A percentile compares a stretch with the other conserved stretches of the same genome.
phyloP scores from a whole-genome alignment of 176 grass and related monocot genomes.

The Musa itinerans region DNA sequence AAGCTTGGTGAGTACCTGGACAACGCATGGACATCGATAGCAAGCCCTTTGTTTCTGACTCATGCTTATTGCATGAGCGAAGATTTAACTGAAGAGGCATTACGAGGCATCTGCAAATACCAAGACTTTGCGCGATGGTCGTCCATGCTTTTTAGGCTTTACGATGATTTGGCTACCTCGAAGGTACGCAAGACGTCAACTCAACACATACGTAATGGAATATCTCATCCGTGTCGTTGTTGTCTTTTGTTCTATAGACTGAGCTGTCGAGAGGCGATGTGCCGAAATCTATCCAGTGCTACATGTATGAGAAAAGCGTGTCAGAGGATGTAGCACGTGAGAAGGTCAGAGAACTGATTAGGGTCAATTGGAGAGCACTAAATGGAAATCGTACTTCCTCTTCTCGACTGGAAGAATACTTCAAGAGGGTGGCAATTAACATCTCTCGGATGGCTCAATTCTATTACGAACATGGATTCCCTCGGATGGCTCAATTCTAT shows the following conservation, averaged over 20 bases:
- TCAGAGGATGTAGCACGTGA: conserved; percentile 6
- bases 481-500: neutral
- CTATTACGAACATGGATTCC: conserved; percentile 8
- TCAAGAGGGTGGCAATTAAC: conserved; percentile 1
- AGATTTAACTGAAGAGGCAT: conserved; percentile 6
- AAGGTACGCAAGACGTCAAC: neutral
- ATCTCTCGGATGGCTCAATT: conserved; percentile 1
- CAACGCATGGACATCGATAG: conserved; percentile 16
- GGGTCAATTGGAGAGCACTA: conserved; percentile 1
- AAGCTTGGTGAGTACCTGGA: conserved; percentile 27
- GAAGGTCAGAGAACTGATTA: conserved; percentile 19
- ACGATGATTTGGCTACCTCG: conserved; percentile 12
- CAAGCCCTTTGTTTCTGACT: neutral
- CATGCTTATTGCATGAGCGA: conserved; percentile 5
- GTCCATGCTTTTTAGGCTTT: conserved; percentile 8
- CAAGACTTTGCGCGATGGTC: conserved; percentile 3
- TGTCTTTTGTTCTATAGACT: neutral
- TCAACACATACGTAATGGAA: too few relatives aligned
- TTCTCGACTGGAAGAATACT: conserved; percentile 10
- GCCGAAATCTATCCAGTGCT: conserved; percentile 32
- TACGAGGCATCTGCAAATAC: conserved; percentile 12
- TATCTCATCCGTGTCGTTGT: too few relatives aligned
- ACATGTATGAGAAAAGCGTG: conserved; percentile 11
- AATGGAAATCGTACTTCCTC: neutral
- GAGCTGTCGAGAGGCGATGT: conserved; percentile 23